Conservation (phyloP, 2,329 filamentous ascomycete species). For the Aspergillus texensis region DNA sequence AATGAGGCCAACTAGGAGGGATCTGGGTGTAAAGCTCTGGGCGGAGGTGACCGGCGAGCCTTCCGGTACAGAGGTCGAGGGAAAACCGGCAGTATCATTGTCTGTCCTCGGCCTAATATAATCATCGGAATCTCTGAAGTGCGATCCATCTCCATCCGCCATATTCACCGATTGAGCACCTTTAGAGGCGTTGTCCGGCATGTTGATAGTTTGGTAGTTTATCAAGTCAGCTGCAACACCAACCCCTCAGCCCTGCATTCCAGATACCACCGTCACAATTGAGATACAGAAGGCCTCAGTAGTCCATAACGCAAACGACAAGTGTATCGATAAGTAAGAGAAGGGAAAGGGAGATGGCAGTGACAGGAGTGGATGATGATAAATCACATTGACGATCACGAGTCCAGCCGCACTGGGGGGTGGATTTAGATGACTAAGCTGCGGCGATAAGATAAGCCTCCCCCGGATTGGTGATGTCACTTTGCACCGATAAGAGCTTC, state of each 20-base stretch:
- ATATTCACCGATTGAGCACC: conserved; percentile 8
- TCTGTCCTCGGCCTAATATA: neutral
- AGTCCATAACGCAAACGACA: conserved; percentile 2
- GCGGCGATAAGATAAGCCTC: conserved; percentile 5
- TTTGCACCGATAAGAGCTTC: neutral
- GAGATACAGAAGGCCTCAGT: neutral
- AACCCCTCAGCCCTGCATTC: conserved; percentile 6
- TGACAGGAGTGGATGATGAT: conserved; percentile 9
- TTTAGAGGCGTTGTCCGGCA: conserved; percentile 31
- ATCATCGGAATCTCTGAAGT: conserved; percentile 6
- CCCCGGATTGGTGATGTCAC: neutral
- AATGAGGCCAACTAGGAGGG: conserved; percentile 74
- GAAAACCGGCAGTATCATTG: conserved; percentile 5
- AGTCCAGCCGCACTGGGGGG: neutral
- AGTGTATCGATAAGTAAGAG: neutral
- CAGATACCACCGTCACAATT: neutral
- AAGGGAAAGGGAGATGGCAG: neutral
- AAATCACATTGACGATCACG: neutral
- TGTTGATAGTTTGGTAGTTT: conserved; percentile 41
- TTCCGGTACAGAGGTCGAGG: neutral
- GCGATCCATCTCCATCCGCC: conserved; percentile 10
- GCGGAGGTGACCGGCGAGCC: conserved; percentile 29
- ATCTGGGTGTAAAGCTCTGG: conserved; percentile 79
- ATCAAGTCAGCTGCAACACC: conserved; percentile 23
- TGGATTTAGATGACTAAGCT: neutral